phyloP scores from a whole-genome alignment of 768 basidiomycete genomes.

The Suillus cothurnatus region DNA sequence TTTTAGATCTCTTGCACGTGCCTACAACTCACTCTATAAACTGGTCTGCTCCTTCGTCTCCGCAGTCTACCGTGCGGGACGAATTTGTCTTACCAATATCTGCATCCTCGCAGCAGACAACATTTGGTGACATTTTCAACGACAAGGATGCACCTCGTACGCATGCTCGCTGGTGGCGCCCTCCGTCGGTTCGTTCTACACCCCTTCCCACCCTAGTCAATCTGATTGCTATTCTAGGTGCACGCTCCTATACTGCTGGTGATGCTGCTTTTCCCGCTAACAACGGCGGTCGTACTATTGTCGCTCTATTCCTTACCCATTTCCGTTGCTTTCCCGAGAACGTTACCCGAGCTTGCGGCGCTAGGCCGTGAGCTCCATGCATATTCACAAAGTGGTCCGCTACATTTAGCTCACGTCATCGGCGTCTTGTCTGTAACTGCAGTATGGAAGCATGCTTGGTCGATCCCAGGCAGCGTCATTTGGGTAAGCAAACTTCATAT shows the following conservation, averaged over 20 bases:
- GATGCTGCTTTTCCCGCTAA: constrained; percentile 69
- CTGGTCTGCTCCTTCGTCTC: constrained; percentile 50
- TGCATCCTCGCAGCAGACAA: constrained; percentile 47
- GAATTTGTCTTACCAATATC: constrained; percentile 58
- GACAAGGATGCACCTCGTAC: constrained; percentile 38
- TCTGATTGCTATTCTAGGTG: constrained; percentile 35
- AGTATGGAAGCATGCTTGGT: constrained; percentile 98
- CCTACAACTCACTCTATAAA: constrained; percentile 41
- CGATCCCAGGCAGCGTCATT: constrained; percentile 90
- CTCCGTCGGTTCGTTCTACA: constrained; percentile 36
- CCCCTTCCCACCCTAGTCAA: constrained; percentile 12
- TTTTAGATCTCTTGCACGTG: constrained; percentile 55
- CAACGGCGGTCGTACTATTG: constrained; percentile 53
- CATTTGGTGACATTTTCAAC: constrained; percentile 46
- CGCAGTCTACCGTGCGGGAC: constrained; percentile 39
- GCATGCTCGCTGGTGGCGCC: constrained; percentile 33
- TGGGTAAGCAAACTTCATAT: constrained; percentile 56
- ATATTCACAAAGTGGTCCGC: constrained; percentile 72
- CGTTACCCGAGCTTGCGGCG: constrained; percentile 71
- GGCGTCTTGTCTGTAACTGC: constrained; percentile 82
- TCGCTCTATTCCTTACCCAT: constrained; percentile 63
- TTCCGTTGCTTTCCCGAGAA: constrained; percentile 75
- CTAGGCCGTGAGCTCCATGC: constrained; percentile 75
- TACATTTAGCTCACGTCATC: constrained; percentile 73
- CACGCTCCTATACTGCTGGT: constrained; percentile 70